Conservation (phyloP, 2,329 filamentous ascomycete genomes). For the Blastomyces parvus region DNA sequence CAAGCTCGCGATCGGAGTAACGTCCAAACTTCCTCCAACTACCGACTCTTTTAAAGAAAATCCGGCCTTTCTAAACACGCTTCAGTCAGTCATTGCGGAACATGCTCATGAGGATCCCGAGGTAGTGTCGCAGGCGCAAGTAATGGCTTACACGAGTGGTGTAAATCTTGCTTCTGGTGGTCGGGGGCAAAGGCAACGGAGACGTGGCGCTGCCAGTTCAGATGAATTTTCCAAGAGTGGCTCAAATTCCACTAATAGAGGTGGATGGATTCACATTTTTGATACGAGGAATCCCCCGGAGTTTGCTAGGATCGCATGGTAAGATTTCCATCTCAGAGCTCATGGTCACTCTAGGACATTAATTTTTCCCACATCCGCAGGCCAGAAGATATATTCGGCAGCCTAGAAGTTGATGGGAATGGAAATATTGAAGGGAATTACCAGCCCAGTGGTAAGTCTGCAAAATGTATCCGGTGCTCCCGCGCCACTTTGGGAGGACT, state of each 20-base stretch:
- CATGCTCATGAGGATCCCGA: constrained; percentile 48
- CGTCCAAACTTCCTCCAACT: constrained; percentile 47
- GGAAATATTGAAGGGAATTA: constrained; percentile 51
- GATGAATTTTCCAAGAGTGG: constrained; percentile 47
- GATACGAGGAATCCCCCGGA: constrained; percentile 52
- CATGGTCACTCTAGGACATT: constrained; percentile 5
- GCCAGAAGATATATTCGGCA: constrained; percentile 58
- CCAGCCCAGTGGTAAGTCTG: constrained; percentile 45
- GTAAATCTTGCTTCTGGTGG: constrained; percentile 45
- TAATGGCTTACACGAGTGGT: constrained; percentile 51
- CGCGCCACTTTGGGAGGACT: neutral
- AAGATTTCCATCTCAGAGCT: constrained; percentile 9
- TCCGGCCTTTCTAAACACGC: constrained; percentile 45
- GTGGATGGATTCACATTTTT: constrained; percentile 55
- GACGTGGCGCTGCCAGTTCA: constrained; percentile 28
- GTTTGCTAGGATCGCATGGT: constrained; percentile 54
- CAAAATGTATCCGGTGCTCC: neutral
- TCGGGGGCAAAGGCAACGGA: constrained; percentile 21
- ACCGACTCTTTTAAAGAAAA: constrained; percentile 49
- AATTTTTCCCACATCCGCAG: constrained; percentile 20
- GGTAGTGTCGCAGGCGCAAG: constrained; percentile 49
- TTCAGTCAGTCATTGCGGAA: constrained; percentile 47
- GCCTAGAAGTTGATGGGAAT: constrained; percentile 50
- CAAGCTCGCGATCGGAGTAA: constrained; percentile 47
- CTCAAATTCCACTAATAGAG: constrained; percentile 47